Evolutionary conservation across 257 asterid species (phyloP).

Genomic region (Ballota nigra): DNA sequence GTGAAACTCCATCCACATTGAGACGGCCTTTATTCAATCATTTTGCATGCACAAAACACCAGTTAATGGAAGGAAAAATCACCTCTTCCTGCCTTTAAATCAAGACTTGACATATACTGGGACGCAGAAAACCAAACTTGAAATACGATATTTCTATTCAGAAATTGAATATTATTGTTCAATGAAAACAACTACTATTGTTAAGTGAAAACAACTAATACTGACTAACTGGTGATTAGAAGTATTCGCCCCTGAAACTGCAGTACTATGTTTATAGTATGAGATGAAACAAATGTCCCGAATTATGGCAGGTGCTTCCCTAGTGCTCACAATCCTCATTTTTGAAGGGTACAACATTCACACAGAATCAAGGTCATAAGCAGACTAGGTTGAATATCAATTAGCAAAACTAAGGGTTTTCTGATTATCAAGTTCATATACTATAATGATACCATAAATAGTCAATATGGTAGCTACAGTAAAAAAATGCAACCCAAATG

Average conservation of each 20-base stretch:
- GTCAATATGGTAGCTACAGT: conserved; percentile 17
- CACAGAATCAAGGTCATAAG: background rate
- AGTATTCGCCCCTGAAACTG: too few species aligned
- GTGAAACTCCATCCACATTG: background rate
- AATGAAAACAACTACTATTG: too few species aligned
- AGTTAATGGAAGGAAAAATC: background rate
- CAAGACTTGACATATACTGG: background rate
- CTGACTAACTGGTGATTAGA: too few species aligned
- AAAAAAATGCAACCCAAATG: conserved; percentile 27
- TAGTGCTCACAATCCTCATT: background rate
- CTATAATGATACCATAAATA: background rate
- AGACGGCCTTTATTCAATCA: background rate
- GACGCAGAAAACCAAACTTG: background rate
- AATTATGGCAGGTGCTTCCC: background rate
- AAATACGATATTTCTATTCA: background rate
- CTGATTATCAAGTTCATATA: background rate
- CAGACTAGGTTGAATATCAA: background rate
- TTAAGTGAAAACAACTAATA: too few species aligned
- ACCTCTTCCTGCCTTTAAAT: background rate
- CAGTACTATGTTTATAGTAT: background rate
- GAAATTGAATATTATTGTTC: too few species aligned
- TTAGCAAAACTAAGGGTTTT: conserved; percentile 11
- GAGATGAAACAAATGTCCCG: background rate
- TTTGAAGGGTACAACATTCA: background rate
- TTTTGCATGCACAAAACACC: background rate